These are phyloP conservation scores for Fusarium solani-melongenae DNA, from an alignment of 2,329 filamentous ascomycete species.

Conservation along the genomic window DNA sequence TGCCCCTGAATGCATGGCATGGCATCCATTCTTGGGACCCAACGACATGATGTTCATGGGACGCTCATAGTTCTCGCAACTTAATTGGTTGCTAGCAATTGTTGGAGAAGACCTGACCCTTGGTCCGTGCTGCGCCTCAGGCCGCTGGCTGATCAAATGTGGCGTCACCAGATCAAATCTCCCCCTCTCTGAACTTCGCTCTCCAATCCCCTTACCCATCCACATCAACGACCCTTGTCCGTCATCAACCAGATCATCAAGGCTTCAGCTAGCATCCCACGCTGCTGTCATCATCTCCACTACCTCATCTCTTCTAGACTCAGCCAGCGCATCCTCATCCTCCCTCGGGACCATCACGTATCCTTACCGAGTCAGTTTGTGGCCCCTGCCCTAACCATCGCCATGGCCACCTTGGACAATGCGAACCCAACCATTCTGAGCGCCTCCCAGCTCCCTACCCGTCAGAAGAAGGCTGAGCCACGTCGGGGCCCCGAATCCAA, in stretches of 20 bases:
- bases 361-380: constrained; percentile 24
- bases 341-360: constrained; percentile 14
- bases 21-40: neutral
- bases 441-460: constrained; percentile 87
- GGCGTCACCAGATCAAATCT: constrained; percentile 36
- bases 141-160: constrained; percentile 36
- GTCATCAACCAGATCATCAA: constrained; percentile 23
- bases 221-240: constrained; percentile 26
- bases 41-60: neutral
- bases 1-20: neutral
- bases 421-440: constrained; percentile 95
- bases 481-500: constrained; percentile 60
- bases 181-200: constrained; percentile 32
- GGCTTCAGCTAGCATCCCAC: constrained; percentile 22
- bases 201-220: constrained; percentile 27
- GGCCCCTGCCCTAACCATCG: constrained; percentile 9
- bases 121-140: constrained; percentile 37
- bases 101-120: neutral
- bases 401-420: constrained; percentile 67
- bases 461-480: constrained; percentile 63
- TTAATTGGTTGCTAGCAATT: neutral
- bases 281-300: constrained; percentile 34
- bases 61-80: neutral
- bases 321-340: neutral
- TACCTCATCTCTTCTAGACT: constrained; percentile 22